Conservation (phyloP, 495 filamentous ascomycete genomes). For the Gamarada debralockiae region DNA sequence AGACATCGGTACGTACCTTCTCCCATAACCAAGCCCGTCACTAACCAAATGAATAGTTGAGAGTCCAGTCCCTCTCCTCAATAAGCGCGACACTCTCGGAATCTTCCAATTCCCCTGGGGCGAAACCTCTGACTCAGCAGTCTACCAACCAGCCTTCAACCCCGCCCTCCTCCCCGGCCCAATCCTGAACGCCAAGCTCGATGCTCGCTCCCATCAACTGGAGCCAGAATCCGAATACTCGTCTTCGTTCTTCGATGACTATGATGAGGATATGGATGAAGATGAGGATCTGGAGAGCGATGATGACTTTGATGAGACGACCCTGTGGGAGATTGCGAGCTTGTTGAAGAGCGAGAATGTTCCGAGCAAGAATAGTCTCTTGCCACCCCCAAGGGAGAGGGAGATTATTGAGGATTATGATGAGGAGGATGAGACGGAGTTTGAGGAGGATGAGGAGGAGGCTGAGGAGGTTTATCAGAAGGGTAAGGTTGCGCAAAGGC, state of each 20-base stretch:
- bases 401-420: constrained; percentile 20
- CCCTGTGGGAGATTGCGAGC: constrained; percentile 54
- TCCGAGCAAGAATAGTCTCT: constrained; percentile 41
- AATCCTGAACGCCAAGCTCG: constrained; percentile 22
- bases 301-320: constrained; percentile 50
- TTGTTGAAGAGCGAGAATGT: constrained; percentile 41
- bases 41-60: constrained; percentile 31
- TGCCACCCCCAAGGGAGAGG: constrained; percentile 14
- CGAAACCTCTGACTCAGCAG: constrained; percentile 46
- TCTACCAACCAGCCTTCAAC: constrained; percentile 24
- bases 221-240: constrained; percentile 34
- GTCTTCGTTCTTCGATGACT: constrained; percentile 37
- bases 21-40: neutral
- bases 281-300: constrained; percentile 36
- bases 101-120: constrained; percentile 58
- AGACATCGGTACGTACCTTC: constrained; percentile 37
- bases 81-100: constrained; percentile 46
- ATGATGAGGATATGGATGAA: constrained; percentile 37
- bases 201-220: constrained; percentile 31
- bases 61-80: constrained; percentile 47
- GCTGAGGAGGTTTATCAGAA: neutral
- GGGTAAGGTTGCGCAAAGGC: neutral
- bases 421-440: constrained; percentile 4
- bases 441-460: neutral
- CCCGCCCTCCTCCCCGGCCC: constrained; percentile 15